Conservation (phyloP, 768 basidiomycete genomes). For the Tricholoma matsutake region DNA sequence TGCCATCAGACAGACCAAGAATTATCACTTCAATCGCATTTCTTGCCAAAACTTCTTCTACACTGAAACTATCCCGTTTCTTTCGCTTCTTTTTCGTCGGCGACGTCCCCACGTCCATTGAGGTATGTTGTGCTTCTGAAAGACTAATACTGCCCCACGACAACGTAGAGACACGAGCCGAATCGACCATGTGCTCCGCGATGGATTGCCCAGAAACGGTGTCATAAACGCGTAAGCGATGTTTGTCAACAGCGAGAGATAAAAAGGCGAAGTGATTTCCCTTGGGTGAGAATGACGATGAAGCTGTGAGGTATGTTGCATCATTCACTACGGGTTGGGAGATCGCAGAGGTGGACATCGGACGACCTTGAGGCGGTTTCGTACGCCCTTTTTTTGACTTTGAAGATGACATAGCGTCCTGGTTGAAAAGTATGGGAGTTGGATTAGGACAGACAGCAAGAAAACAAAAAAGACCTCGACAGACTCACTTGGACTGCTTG, state of each 20-base stretch:
- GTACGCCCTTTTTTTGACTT: slow-evolving; percentile 51
- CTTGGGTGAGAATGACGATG: slow-evolving; percentile 59
- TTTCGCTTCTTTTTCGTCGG: slow-evolving; percentile 56
- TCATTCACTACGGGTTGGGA: slow-evolving; percentile 55
- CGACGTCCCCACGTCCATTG: slow-evolving; percentile 26
- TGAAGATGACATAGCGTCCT: slow-evolving; percentile 36
- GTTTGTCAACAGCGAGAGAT: slow-evolving; percentile 68
- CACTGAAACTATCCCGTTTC: slow-evolving; percentile 33
- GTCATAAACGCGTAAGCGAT: slow-evolving; percentile 64
- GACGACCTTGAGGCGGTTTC: slow-evolving; percentile 52
- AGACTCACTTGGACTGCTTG: neutral
- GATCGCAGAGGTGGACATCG: slow-evolving; percentile 50
- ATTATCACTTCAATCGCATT: slow-evolving; percentile 43
- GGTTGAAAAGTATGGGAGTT: neutral
- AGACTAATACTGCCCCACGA: slow-evolving; percentile 46
- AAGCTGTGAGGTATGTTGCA: slow-evolving; percentile 35
- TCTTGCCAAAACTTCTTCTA: slow-evolving; percentile 21
- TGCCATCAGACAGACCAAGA: slow-evolving; percentile 60
- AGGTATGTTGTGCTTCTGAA: slow-evolving; percentile 21
- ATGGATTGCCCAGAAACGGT: slow-evolving; percentile 50
- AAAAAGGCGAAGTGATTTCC: slow-evolving; percentile 57
- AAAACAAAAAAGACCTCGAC: too few relatives aligned
- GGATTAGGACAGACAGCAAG: neutral
- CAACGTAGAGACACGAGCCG: slow-evolving; percentile 51
- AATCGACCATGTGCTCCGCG: slow-evolving; percentile 56